Percentiles rank a stretch among this genome's conserved stretches.
Conservation (phyloP, 768 basidiomycete genomes). For the Arthromyces matolae region DNA sequence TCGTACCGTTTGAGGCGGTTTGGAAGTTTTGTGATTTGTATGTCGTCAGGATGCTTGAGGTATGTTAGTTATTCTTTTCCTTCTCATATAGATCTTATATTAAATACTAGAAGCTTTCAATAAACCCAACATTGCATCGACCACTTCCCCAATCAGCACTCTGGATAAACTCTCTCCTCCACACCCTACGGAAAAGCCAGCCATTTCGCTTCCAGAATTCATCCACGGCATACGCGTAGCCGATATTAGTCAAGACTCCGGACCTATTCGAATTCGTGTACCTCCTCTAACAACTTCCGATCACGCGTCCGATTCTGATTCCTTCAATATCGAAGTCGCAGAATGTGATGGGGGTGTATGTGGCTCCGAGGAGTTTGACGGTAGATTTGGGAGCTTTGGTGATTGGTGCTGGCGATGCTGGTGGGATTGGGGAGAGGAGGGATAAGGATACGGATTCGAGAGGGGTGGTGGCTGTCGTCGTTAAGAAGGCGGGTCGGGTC, state of each 20-base stretch:
- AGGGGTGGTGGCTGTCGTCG: conserved; percentile 65
- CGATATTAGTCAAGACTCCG: conserved; percentile 65
- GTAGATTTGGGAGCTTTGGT: conserved; percentile 65
- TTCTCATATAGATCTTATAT: no score
- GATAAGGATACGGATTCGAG: conserved; percentile 63
- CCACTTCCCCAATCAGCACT: conserved; percentile 36
- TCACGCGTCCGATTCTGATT: conserved; percentile 44
- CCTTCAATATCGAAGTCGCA: conserved; percentile 72
- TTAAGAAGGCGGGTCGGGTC: conserved; percentile 50
- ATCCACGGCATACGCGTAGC: conserved; percentile 63
- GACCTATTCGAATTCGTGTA: conserved; percentile 66
- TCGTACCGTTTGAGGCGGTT: conserved; percentile 1
- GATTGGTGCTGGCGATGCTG: no score
- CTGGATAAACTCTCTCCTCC: conserved; percentile 66
- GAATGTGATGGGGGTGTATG: conserved; percentile 54
- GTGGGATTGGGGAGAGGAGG: conserved; percentile 56
- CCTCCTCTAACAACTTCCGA: conserved; percentile 27
- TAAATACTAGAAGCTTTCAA: no score
- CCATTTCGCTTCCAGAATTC: conserved; percentile 46
- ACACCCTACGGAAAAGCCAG: conserved; percentile 58
- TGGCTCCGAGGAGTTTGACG: conserved; percentile 69
- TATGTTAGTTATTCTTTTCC: no score
- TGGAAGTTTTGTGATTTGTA: no score
- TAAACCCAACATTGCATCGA: background rate
- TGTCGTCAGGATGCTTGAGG: no score